These are phyloP conservation scores for Fonsecaea monophora DNA, from an alignment of 2,329 filamentous ascomycete species.

Conservation along the genomic window DNA sequence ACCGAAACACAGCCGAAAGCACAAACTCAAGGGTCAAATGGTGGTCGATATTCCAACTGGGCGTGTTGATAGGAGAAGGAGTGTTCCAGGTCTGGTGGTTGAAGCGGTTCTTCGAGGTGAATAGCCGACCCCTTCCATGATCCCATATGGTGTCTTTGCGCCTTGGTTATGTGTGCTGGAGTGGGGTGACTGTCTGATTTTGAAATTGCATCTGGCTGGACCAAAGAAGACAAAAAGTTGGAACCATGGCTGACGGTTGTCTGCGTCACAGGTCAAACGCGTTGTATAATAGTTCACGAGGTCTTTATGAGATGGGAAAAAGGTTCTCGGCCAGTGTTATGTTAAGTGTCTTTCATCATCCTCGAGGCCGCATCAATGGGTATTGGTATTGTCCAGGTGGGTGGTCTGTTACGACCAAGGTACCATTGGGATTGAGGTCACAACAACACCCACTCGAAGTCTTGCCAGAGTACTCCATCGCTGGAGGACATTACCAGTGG, in stretches of 20 bases:
- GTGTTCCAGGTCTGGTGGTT: conserved; percentile 99
- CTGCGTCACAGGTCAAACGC: conserved; percentile 52
- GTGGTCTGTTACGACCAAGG: neutral
- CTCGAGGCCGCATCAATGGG: neutral
- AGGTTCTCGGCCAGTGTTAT: neutral
- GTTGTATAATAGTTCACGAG: conserved; percentile 49
- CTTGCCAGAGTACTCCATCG: neutral
- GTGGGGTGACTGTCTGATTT: neutral
- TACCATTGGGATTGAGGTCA: neutral
- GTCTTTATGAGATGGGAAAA: neutral
- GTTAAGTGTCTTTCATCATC: neutral
- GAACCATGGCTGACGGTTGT: conserved; percentile 27
- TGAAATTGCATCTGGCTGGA: neutral
- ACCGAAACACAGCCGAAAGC: conserved; percentile 98
- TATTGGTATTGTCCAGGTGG: neutral
- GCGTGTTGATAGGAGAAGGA: conserved; percentile 85
- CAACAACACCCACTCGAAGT: neutral
- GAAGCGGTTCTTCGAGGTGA: conserved; percentile 92
- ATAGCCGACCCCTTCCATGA: conserved; percentile 37
- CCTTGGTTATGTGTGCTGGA: neutral
- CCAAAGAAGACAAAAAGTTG: conserved; percentile 14
- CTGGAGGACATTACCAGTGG: too few species aligned
- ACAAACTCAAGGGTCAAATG: conserved; percentile 98
- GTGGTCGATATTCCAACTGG: conserved; percentile 98
- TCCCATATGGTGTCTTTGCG: neutral